These are phyloP conservation scores for Aechmea fasciata DNA, from an alignment of 176 grass and related monocot species.

Conservation along the genomic window DNA sequence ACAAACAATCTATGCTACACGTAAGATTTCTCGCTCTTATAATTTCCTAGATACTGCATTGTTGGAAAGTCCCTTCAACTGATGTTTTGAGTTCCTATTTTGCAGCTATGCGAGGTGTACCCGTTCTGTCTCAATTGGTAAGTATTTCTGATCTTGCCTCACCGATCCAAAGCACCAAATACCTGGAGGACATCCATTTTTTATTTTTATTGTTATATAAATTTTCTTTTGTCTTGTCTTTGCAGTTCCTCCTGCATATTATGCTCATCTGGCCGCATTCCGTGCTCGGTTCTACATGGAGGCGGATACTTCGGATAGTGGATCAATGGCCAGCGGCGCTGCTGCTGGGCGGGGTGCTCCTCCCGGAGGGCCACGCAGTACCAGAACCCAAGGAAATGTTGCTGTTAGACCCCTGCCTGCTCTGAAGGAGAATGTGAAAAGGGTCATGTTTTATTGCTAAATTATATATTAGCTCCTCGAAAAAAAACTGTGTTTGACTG, in stretches of 20 bases:
- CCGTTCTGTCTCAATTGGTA: constrained; percentile 83
- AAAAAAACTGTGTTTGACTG: neutral
- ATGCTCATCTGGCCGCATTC: constrained; percentile 84
- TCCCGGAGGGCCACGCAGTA: constrained; percentile 28
- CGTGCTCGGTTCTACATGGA: constrained; percentile 89
- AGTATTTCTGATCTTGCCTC: constrained; percentile 8
- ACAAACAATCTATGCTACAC: constrained; percentile 99
- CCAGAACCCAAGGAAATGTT: constrained; percentile 46
- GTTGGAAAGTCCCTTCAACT: constrained; percentile 8
- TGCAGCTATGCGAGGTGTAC: constrained; percentile 83
- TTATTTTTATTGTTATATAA: neutral
- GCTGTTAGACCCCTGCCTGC: constrained; percentile 84
- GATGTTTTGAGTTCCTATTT: constrained; percentile 8
- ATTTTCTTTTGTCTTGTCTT: constrained; percentile 9
- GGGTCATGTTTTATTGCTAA: constrained; percentile 94
- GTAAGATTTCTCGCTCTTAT: constrained; percentile 28
- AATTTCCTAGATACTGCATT: neutral
- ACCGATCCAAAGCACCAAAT: neutral
- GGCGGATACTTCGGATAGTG: constrained; percentile 75
- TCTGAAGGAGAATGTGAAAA: constrained; percentile 80
- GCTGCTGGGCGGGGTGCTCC: constrained; percentile 36
- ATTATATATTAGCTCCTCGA: neutral
- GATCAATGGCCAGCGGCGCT: constrained; percentile 54
- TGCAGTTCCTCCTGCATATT: constrained; percentile 82
- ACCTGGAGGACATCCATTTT: neutral